These are phyloP conservation scores for Boletus tylopilopsis DNA, from an alignment of 768 basidiomycete species.

Conservation along the genomic window DNA sequence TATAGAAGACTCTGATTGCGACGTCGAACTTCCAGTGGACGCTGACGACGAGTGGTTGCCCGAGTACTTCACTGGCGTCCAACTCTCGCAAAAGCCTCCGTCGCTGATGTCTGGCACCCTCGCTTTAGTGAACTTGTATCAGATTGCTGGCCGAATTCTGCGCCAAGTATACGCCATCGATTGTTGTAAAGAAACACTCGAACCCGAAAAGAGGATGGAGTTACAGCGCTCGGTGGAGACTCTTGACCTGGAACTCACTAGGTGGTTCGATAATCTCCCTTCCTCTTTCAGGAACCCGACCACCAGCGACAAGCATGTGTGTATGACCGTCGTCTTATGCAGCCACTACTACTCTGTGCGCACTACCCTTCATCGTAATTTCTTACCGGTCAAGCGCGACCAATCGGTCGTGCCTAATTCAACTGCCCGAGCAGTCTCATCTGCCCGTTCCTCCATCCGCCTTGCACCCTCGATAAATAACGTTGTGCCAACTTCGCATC, in stretches of 20 bases:
- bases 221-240: conserved; percentile 76
- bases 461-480: conserved; percentile 83
- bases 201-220: conserved; percentile 70
- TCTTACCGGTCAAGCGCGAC: conserved; percentile 75
- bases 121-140: conserved; percentile 72
- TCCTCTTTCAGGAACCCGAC: conserved; percentile 69
- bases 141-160: conserved; percentile 79
- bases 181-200: conserved; percentile 66
- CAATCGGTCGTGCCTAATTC: conserved; percentile 67
- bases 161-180: conserved; percentile 82
- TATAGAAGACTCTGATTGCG: conserved; percentile 86
- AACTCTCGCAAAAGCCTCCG: conserved; percentile 50
- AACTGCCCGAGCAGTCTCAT: conserved; percentile 74
- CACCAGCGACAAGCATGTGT: conserved; percentile 73
- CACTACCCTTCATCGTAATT: conserved; percentile 85
- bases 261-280: conserved; percentile 83
- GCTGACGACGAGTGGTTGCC: conserved; percentile 77
- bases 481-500: conserved; percentile 80
- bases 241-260: conserved; percentile 70
- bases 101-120: conserved; percentile 82
- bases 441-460: conserved; percentile 81
- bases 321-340: conserved; percentile 82
- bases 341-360: conserved; percentile 88
- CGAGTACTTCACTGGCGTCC: conserved; percentile 67
- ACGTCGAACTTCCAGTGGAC: conserved; percentile 80